Percentiles rank a stretch among this genome's conserved stretches.
Conservation (phyloP, 164 flowering plant genomes). For the Vitis rupestris region DNA sequence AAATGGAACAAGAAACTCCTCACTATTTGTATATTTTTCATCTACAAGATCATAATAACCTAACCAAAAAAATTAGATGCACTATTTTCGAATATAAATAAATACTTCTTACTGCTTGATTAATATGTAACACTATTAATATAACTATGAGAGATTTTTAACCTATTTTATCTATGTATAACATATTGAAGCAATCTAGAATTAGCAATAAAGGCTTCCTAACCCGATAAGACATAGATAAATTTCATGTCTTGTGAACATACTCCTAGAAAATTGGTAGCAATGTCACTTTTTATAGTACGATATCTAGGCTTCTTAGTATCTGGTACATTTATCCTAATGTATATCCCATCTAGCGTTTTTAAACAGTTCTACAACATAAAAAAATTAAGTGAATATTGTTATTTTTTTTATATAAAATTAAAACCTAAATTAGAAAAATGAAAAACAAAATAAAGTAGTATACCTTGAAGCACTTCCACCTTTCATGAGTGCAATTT, state of each 20-base stretch:
- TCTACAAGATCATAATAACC: too few species aligned
- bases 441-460: not conserved
- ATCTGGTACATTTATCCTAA: not conserved
- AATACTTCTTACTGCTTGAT: too few species aligned
- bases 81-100: too few species aligned
- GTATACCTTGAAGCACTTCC: slow-evolving; percentile 20
- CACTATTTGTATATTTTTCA: too few species aligned
- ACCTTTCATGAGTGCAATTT: slow-evolving; percentile 12
- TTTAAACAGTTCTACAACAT: too few species aligned
- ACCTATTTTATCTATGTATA: not conserved
- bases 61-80: too few species aligned
- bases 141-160: not conserved
- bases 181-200: not conserved
- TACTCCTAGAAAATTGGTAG: too few species aligned
- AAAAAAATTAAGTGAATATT: too few species aligned
- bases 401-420: not conserved
- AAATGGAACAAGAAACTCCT: not conserved
- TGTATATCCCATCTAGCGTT: slow-evolving; percentile 12
- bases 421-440: not conserved
- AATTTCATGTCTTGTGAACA: too few species aligned
- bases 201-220: too few species aligned
- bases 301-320: slow-evolving; percentile 3
- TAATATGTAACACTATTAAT: too few species aligned
- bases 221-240: too few species aligned
- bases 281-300: not conserved